Evolutionary conservation across 2,329 filamentous ascomycete species (phyloP), one percentile per base, ranked within the genome.

Genomic region (Macroventuria anomochaeta): DNA sequence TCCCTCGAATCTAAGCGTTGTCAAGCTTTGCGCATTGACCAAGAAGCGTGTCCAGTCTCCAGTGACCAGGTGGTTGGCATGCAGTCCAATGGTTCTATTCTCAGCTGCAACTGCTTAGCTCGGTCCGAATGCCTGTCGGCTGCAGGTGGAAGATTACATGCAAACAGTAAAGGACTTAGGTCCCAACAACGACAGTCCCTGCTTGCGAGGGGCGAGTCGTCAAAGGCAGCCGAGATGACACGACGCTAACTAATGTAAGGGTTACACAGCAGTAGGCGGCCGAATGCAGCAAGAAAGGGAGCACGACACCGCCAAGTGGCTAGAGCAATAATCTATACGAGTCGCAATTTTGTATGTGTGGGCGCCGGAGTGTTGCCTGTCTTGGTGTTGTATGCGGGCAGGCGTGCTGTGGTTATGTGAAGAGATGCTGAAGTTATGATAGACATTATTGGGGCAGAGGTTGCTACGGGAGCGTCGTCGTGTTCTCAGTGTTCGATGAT

Each of bases 201-300:
- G 43, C 25, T 38, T 43, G 32, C 50, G 20, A 47, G 29, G 20
- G 37, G 43, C 32, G 20, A 28, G 43, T 37, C 38, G 32, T 42
- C 26, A 15, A 15, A 15, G 32, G 29, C 23, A 17, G 31, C 21
- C 33, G 25, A 42, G 20, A 44, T 43, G 15, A 34, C 21, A 42
- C 32, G 39, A 21, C 38, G 17, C 44, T 33, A 34, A 17, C 13
- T 13, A 17, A 38, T 48, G 51, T 48, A 44, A 46, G 43, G 38
- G 38, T 53, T 53, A 53, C 44, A 53, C 51, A 43, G 25, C 38
- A 53, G 39, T 15, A 32, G 28, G 21, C 15, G 28, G 13, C 43
- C 39, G 21, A 34, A 53, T 32, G 26, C 32, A 39, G 51, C 51
- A 29, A 33, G 11, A 43, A 48, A 53, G 51, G 51, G 51, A 48